A percentile compares a stretch with the other conserved stretches of the same genome.
Conservation (phyloP, 2,329 filamentous ascomycete genomes). For the Penicillium sp. region DNA sequence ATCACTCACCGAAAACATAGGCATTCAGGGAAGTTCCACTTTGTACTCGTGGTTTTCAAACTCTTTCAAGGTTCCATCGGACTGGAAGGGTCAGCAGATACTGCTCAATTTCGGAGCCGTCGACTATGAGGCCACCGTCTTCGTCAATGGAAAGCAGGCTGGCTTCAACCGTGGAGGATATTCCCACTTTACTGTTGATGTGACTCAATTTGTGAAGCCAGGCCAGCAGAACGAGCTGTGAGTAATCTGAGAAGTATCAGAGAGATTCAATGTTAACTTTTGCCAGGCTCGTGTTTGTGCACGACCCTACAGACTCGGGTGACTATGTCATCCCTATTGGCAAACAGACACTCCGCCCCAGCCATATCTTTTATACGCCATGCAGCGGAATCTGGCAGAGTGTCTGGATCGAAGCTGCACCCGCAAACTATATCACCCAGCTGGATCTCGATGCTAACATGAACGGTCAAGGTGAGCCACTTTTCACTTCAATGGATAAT, state of each 20-base stretch:
- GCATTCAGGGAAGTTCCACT: constrained; percentile 46
- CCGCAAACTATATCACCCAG: constrained; percentile 62
- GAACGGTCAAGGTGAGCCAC: constrained; percentile 56
- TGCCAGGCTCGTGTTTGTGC: constrained; percentile 66
- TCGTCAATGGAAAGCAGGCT: constrained; percentile 61
- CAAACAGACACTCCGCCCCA: constrained; percentile 64
- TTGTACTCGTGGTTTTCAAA: constrained; percentile 58
- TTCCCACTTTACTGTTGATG: constrained; percentile 65
- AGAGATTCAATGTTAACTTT: not conserved
- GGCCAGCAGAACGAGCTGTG: constrained; percentile 62
- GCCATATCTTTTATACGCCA: constrained; percentile 71
- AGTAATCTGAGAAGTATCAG: constrained; percentile 25
- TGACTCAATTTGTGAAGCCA: constrained; percentile 54
- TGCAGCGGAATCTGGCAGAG: constrained; percentile 78
- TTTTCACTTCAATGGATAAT: not conserved
- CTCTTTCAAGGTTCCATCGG: constrained; percentile 53
- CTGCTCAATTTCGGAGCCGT: constrained; percentile 59
- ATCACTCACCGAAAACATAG: constrained; percentile 23
- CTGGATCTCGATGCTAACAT: constrained; percentile 66
- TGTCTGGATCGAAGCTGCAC: constrained; percentile 72
- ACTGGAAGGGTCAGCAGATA: constrained; percentile 51
- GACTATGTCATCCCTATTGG: constrained; percentile 67
- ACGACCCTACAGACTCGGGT: constrained; percentile 68
- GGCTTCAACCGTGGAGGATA: constrained; percentile 66
- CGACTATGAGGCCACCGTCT: constrained; percentile 61